phyloP scores from a whole-genome alignment of 495 filamentous ascomycete species.

The Hypomontagnella submonticulosa region DNA sequence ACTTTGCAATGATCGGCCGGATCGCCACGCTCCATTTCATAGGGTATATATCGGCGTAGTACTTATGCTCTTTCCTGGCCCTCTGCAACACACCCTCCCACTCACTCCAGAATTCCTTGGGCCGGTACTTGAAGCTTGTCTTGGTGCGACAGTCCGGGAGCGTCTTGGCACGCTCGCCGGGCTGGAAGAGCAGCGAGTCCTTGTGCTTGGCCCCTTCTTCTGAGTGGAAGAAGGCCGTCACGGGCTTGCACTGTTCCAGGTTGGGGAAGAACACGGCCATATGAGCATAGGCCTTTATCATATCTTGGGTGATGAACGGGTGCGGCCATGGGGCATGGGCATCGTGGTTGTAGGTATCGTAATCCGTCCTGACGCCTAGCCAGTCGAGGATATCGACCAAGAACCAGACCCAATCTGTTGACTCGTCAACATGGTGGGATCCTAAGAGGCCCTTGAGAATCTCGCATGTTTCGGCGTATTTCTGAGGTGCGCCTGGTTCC shows the following conservation, averaged over 20 bases:
- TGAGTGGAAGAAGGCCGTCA: conserved; percentile 47
- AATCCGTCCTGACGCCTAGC: conserved; percentile 49
- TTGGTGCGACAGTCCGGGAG: conserved; percentile 49
- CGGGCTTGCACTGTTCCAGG: conserved; percentile 39
- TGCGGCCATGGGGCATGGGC: conserved; percentile 47
- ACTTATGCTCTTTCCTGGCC: conserved; percentile 21
- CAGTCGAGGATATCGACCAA: conserved; percentile 49
- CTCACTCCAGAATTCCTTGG: conserved; percentile 52
- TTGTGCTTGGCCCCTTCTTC: conserved; percentile 48
- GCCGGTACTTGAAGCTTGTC: conserved; percentile 49
- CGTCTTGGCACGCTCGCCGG: conserved; percentile 48
- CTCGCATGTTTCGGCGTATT: conserved; percentile 48
- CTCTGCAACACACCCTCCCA: conserved; percentile 43
- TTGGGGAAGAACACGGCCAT: conserved; percentile 58
- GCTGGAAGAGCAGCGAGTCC: conserved; percentile 53
- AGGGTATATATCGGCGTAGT: conserved; percentile 44
- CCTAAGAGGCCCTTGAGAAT: conserved; percentile 51
- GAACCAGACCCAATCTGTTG: conserved; percentile 48
- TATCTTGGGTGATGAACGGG: conserved; percentile 55
- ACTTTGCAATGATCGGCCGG: conserved; percentile 56
- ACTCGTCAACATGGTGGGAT: conserved; percentile 29
- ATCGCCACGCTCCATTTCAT: conserved; percentile 52
- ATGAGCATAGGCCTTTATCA: conserved; percentile 52
- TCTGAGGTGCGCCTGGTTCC: conserved; percentile 51
- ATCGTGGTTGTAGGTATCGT: conserved; percentile 38